Evolutionary conservation across 2,329 filamentous ascomycete species (phyloP).

Genomic region (Keithomyces neogunnii): DNA sequence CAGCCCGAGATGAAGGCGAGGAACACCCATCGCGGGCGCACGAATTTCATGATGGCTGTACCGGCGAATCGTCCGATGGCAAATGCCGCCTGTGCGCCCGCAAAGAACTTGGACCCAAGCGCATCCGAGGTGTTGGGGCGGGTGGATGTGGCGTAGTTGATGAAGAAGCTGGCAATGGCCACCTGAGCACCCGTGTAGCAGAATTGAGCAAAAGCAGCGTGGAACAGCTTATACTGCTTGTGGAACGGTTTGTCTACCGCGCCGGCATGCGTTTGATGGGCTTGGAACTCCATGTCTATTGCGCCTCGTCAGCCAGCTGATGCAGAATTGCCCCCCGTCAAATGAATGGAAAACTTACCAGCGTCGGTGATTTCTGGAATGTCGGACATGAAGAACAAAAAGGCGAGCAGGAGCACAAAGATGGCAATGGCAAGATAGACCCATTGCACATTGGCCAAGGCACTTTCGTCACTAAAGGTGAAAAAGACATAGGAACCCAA

Average conservation of each 20-base stretch:
- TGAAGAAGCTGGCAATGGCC: conserved; percentile 59
- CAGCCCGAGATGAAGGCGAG: conserved; percentile 54
- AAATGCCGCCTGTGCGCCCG: conserved; percentile 66
- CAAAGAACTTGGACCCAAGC: conserved; percentile 57
- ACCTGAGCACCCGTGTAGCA: conserved; percentile 70
- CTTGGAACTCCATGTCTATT: conserved; percentile 54
- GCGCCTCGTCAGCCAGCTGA: not conserved
- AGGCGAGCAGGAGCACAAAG: conserved; percentile 60
- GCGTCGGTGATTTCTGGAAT: conserved; percentile 62
- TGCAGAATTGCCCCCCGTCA: not conserved
- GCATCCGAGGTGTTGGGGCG: conserved; percentile 40
- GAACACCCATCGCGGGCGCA: conserved; percentile 60
- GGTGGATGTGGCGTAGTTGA: conserved; percentile 62
- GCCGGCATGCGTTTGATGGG: conserved; percentile 41
- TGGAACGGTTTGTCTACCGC: conserved; percentile 51
- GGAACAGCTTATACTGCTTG: conserved; percentile 69
- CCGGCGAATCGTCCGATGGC: conserved; percentile 65
- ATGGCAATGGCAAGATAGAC: conserved; percentile 65
- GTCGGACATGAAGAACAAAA: conserved; percentile 56
- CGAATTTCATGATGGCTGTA: conserved; percentile 55
- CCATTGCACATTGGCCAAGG: conserved; percentile 64
- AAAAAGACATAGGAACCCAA: conserved; percentile 70
- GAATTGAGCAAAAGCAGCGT: conserved; percentile 68
- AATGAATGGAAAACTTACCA: conserved; percentile 14
- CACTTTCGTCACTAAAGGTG: conserved; percentile 45